A percentile compares a stretch with the other conserved stretches of the same genome.
phyloP scores from a whole-genome alignment of 306 rosid species.

The Elaeagnus macrophylla region DNA sequence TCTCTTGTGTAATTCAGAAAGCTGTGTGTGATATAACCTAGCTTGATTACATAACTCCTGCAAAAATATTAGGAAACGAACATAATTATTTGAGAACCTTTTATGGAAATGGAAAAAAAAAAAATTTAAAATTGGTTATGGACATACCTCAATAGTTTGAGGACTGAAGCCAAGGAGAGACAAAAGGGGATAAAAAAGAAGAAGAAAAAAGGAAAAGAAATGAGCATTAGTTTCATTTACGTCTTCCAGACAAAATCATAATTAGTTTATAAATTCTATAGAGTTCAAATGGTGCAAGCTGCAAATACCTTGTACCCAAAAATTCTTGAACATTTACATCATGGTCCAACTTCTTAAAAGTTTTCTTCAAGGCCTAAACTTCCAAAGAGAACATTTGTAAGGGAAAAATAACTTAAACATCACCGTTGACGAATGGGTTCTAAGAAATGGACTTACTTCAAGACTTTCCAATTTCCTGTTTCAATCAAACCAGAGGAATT shows the following conservation, averaged over 20 bases:
- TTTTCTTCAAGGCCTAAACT: constrained; percentile 65
- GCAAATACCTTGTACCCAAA: constrained; percentile 53
- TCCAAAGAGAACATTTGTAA: constrained; percentile 19
- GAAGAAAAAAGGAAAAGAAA: constrained; percentile 1
- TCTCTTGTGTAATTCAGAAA: constrained; percentile 61
- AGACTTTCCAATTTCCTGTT: constrained; percentile 85
- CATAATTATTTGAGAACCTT: not conserved
- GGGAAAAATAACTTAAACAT: not conserved
- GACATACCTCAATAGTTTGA: constrained; percentile 65
- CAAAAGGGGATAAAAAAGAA: constrained; percentile 23
- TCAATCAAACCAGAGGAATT: constrained; percentile 22
- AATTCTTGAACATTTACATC: constrained; percentile 67
- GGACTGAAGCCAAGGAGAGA: constrained; percentile 41
- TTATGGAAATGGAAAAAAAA: constrained; percentile 2
- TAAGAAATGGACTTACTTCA: constrained; percentile 47
- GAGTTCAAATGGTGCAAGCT: not conserved
- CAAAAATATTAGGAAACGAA: constrained; percentile 1
- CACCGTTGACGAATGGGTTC: constrained; percentile 2
- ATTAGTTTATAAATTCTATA: constrained; percentile 5
- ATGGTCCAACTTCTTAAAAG: constrained; percentile 77
- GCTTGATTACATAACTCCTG: constrained; percentile 61
- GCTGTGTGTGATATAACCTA: constrained; percentile 35
- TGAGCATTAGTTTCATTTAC: constrained; percentile 8
- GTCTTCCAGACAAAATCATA: not conserved
- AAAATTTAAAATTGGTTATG: not conserved